Percentiles rank a stretch among this genome's conserved stretches.
Evolutionary conservation across 768 basidiomycete genomes (phyloP).

Genomic region (Boletus vermiculosoides): DNA sequence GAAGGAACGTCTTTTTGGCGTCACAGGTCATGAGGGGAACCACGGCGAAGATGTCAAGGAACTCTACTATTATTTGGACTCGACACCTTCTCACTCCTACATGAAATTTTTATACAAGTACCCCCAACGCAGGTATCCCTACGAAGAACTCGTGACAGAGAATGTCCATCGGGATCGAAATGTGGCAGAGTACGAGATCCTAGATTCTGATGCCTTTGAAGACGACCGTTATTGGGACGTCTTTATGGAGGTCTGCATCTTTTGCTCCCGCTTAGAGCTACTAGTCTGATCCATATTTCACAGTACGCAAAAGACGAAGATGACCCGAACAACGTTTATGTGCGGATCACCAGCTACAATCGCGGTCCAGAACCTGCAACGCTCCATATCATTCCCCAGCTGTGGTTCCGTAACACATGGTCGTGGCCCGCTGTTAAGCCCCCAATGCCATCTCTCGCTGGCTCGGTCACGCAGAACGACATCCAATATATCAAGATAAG

Average conservation of each 20-base stretch:
- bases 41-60: conserved; percentile 99
- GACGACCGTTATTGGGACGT: conserved; percentile 98
- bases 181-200: conserved; percentile 88
- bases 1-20: conserved; percentile 95
- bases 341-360: conserved; percentile 96
- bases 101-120: conserved; percentile 99
- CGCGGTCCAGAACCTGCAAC: conserved; percentile 94
- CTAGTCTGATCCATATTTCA: conserved; percentile 3
- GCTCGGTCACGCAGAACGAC: conserved; percentile 47
- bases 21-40: conserved; percentile 96
- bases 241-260: conserved; percentile 80
- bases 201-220: conserved; percentile 90
- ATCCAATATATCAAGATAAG: conserved; percentile 64
- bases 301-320: conserved; percentile 99
- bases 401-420: conserved; percentile 99
- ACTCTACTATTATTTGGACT: conserved; percentile 97
- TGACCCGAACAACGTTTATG: conserved; percentile 80
- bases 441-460: conserved; percentile 58
- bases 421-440: conserved; percentile 82
- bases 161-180: conserved; percentile 79
- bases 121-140: conserved; percentile 88
- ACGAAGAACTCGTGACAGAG: conserved; percentile 89
- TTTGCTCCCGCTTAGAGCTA: conserved; percentile 5
- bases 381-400: conserved; percentile 90
- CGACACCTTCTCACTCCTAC: conserved; percentile 98